Evolutionary conservation across 139 green algal species (phyloP).

Genomic region (Chlorella sorokiniana): DNA sequence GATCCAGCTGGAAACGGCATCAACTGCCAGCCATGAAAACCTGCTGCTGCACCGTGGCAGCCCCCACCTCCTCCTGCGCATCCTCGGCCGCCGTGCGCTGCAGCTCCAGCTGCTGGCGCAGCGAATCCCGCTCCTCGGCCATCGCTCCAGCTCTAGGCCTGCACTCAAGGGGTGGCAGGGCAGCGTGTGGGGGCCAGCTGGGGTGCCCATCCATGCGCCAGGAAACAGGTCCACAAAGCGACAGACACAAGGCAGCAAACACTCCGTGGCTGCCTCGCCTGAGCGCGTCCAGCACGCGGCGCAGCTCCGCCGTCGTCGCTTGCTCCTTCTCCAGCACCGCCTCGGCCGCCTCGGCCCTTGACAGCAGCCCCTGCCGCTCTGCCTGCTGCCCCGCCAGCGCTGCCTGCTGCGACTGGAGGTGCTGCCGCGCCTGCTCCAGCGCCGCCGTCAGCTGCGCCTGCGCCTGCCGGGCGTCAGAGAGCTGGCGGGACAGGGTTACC

Average conservation of each 20-base stretch:
- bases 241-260: not conserved
- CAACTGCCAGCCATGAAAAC: not conserved
- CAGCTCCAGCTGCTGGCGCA: constrained; percentile 36
- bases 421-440: constrained; percentile 27
- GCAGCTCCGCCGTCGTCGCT: constrained; percentile 11
- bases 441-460: constrained; percentile 22
- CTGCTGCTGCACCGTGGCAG: not conserved
- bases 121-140: constrained; percentile 6
- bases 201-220: not conserved
- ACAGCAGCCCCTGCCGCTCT: constrained; percentile 1
- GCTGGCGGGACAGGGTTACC: constrained; percentile 43
- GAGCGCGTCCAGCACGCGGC: constrained; percentile 16
- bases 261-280: not conserved
- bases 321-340: constrained; percentile 8
- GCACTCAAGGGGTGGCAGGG: not conserved
- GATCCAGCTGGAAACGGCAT: not conserved
- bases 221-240: not conserved
- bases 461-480: constrained; percentile 46
- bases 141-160: constrained; percentile 15
- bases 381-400: constrained; percentile 8
- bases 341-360: constrained; percentile 5
- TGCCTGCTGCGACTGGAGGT: constrained; percentile 38
- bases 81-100: constrained; percentile 34
- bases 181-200: not conserved
- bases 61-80: constrained; percentile 15